phyloP scores from a whole-genome alignment of 768 basidiomycete species.

The Kwoniella europaea region DNA sequence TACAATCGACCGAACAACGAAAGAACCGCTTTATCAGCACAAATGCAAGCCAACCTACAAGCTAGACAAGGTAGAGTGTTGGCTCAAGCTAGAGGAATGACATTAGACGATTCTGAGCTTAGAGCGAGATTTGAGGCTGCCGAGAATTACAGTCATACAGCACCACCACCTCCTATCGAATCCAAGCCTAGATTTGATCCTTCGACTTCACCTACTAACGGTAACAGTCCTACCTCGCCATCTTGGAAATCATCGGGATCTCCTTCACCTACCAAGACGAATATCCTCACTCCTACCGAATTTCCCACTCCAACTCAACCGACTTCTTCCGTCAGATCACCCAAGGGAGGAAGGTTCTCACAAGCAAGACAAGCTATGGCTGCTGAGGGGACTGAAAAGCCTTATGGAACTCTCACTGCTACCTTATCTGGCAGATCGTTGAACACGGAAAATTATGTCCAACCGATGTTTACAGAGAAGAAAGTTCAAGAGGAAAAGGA shows the following conservation, averaged over 20 bases:
- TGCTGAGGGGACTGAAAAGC: conserved; percentile 20
- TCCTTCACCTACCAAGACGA: conserved; percentile 24
- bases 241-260: conserved; percentile 21
- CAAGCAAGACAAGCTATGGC: conserved; percentile 39
- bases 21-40: conserved; percentile 22
- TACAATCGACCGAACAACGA: conserved; percentile 7
- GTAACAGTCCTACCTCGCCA: conserved; percentile 17
- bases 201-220: conserved; percentile 6
- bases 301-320: conserved; percentile 1
- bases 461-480: neutral
- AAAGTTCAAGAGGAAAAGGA: neutral
- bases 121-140: conserved; percentile 29
- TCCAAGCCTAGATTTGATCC: neutral
- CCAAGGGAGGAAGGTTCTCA: conserved; percentile 33
- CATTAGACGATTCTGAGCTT: conserved; percentile 21
- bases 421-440: conserved; percentile 18
- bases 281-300: conserved; percentile 11
- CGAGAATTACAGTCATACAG: neutral
- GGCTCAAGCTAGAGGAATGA: conserved; percentile 25
- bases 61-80: conserved; percentile 21
- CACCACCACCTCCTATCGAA: conserved; percentile 8
- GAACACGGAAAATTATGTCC: neutral
- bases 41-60: conserved; percentile 24
- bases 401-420: conserved; percentile 22
- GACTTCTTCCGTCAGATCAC: conserved; percentile 12